These are phyloP conservation scores for Talaromyces sp. DNA, from an alignment of 2,329 filamentous ascomycete species.

Conservation along the genomic window DNA sequence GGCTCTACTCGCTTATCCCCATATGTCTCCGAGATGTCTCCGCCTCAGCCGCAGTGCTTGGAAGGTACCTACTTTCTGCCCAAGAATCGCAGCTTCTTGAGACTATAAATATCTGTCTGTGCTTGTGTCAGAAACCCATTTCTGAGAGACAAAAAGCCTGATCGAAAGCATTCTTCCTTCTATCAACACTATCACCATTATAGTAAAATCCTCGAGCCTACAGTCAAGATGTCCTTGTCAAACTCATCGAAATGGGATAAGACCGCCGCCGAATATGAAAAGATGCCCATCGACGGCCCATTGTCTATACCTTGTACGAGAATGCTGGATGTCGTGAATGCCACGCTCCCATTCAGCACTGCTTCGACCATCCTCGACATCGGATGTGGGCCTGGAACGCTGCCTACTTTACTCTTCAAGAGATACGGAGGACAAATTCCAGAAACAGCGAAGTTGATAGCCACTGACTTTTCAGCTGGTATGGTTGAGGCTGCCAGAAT, in stretches of 20 bases:
- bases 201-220: background rate
- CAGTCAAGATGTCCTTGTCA: background rate
- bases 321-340: constrained; percentile 8
- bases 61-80: no score
- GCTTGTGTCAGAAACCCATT: background rate
- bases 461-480: constrained; percentile 12
- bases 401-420: constrained; percentile 8
- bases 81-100: background rate
- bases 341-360: background rate
- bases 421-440: constrained; percentile 2
- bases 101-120: background rate
- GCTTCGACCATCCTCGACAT: constrained; percentile 11
- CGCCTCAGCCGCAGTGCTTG: background rate
- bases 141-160: background rate
- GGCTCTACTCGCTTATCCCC: background rate
- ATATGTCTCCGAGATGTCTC: constrained; percentile 1
- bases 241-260: constrained; percentile 12
- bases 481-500: constrained; percentile 9
- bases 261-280: constrained; percentile 7
- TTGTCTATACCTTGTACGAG: background rate
- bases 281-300: background rate
- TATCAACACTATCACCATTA: background rate
- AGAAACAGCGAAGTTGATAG: background rate
- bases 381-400: constrained; percentile 12
- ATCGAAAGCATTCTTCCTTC: background rate